Base-by-base conservation (phyloP, 257 asterid genomes). In the Handroanthus guayacan region DNA sequence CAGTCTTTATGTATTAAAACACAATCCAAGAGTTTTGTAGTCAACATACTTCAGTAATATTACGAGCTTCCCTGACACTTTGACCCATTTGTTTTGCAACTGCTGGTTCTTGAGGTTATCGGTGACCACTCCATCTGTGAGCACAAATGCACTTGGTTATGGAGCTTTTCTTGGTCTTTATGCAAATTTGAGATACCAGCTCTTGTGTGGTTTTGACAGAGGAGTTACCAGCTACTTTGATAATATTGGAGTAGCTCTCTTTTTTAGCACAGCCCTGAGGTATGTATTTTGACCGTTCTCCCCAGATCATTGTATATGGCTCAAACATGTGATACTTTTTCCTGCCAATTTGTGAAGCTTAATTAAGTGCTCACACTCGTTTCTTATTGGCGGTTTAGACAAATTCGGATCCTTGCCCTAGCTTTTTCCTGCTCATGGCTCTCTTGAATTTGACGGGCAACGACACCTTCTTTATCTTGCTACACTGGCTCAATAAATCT, bases 121-220 rank as follows among this genome's bases (percentile, higher is more conserved):
- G 11, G 93, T 95, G 82, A 89, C 89, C 39, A 76, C 79, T 62
- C 97, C 99, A 52, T 88, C 97, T 56, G 92, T 91, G 86, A 91
- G 92, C 84, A 83, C 86, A 56, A 95, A 95, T 83, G 96, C 98
- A 16, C 96, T 95, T 25, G 98, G 98, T 65, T 95, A 93, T 78
- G 99, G 99, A 80, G 96, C 97, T 66, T 95, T 95, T 83, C 98
- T 95, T 70, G 98, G 98, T 57, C 81, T 95, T 1, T 95, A 93
- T 78, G 98, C 97, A 9, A 95, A 95, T 86, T 79, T 93, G 80
- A 90, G 97, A 3, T 89, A 95, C 81, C 99, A 95, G 86, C 89
- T 95, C 75, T 76, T 91, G 80, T 89, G 86, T 85, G 99, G 99
- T 39, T 86, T 95, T 60, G 99, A 95, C 80, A 84, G 94, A 86